Evolutionary conservation across 2,329 filamentous ascomycete genomes (phyloP).

Genomic region (Colletotrichum costaricense): DNA sequence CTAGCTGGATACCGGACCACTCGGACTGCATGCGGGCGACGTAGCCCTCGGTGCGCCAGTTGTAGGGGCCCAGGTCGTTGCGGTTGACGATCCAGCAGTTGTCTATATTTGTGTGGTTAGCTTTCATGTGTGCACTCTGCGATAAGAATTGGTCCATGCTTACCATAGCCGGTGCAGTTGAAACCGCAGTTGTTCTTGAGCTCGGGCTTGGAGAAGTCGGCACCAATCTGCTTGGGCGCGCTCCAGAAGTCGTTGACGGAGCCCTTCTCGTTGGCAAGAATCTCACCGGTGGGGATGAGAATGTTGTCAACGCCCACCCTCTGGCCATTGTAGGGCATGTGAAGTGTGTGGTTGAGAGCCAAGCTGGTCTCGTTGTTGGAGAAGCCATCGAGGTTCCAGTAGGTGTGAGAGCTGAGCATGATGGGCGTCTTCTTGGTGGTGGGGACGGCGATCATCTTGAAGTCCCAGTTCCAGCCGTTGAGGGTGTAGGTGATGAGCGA

Average conservation of each 20-base stretch:
- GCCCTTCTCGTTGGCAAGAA: constrained; percentile 74
- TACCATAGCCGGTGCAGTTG: constrained; percentile 87
- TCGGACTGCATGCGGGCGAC: constrained; percentile 76
- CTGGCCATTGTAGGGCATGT: constrained; percentile 78
- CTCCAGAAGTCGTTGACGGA: constrained; percentile 88
- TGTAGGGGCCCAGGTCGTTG: constrained; percentile 63
- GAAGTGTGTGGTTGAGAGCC: constrained; percentile 77
- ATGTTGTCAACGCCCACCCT: constrained; percentile 77
- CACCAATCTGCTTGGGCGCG: constrained; percentile 80
- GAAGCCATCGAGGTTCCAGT: constrained; percentile 88
- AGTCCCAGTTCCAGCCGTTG: constrained; percentile 73
- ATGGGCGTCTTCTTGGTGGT: constrained; percentile 83
- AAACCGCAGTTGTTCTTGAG: constrained; percentile 81
- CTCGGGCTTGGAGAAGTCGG: constrained; percentile 71
- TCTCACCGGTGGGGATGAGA: constrained; percentile 79
- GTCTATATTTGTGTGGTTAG: constrained; percentile 54
- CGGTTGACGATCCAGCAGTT: constrained; percentile 79
- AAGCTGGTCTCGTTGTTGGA: constrained; percentile 75
- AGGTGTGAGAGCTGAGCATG: constrained; percentile 80
- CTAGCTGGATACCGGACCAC: constrained; percentile 85
- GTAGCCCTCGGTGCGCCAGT: constrained; percentile 71
- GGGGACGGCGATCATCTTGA: constrained; percentile 77
- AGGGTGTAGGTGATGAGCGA: constrained; percentile 81
- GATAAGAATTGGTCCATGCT: constrained; percentile 38
- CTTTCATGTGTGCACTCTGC: not conserved